A percentile compares a stretch with the other conserved stretches of the same genome.
Evolutionary conservation across 2,329 filamentous ascomycete species (phyloP).

Genomic region (Periconia digitata): DNA sequence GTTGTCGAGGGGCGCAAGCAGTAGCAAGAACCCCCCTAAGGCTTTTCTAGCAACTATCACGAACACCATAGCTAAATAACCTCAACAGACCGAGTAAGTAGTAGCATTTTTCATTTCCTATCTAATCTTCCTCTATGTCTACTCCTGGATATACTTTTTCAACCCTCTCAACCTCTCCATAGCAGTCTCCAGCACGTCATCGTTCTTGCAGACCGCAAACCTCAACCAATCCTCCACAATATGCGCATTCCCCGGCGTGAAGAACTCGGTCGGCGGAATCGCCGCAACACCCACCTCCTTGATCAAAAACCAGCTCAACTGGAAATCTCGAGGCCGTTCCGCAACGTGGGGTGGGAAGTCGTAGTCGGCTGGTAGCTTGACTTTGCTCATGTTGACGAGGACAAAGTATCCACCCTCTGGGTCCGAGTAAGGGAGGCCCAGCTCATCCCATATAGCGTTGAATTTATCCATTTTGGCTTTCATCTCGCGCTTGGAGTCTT

Average conservation of each 20-base stretch:
- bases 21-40: too few species aligned
- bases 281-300: slow-evolving; percentile 94
- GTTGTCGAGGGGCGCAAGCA: too few species aligned
- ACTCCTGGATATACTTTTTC: slow-evolving; percentile 51
- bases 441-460: slow-evolving; percentile 63
- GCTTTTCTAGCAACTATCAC: too few species aligned
- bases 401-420: slow-evolving; percentile 98
- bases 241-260: slow-evolving; percentile 79
- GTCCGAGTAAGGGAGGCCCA: slow-evolving; percentile 69
- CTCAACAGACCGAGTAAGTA: too few species aligned
- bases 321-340: slow-evolving; percentile 85
- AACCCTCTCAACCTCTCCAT: slow-evolving; percentile 53
- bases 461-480: slow-evolving; percentile 84
- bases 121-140: too few species aligned
- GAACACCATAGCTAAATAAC: too few species aligned
- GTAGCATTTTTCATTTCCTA: too few species aligned
- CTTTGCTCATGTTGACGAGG: slow-evolving; percentile 87
- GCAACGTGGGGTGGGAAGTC: slow-evolving; percentile 88
- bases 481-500: slow-evolving; percentile 81
- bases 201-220: slow-evolving; percentile 95
- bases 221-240: slow-evolving; percentile 91
- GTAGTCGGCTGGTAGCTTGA: slow-evolving; percentile 81
- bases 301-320: slow-evolving; percentile 94
- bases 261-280: slow-evolving; percentile 96
- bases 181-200: slow-evolving; percentile 65